A percentile compares a stretch with the other conserved stretches of the same genome.
Evolutionary conservation across 2,329 filamentous ascomycete species (phyloP).

Genomic region (Colletotrichum musae): DNA sequence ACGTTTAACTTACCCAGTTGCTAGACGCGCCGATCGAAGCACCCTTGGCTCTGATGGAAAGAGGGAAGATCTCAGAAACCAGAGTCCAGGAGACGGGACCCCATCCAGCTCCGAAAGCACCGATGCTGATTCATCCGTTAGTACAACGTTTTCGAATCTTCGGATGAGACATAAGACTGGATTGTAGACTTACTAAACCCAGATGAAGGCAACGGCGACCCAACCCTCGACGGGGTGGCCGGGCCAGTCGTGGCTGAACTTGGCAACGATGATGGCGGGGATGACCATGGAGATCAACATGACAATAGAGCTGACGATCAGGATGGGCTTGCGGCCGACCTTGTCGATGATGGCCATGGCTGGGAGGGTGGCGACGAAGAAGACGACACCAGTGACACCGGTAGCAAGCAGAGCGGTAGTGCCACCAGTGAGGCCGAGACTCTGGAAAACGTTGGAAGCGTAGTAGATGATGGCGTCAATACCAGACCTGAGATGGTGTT

Average conservation of each 20-base stretch:
- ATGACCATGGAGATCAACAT: conserved; percentile 56
- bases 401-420: conserved; percentile 73
- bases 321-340: conserved; percentile 57
- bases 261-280: conserved; percentile 57
- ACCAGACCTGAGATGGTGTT: conserved; percentile 41
- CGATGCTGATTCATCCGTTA: not conserved
- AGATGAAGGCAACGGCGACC: conserved; percentile 53
- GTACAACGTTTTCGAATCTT: no score
- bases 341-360: conserved; percentile 55
- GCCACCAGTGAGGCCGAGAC: conserved; percentile 72
- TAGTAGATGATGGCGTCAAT: conserved; percentile 62
- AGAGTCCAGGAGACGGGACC: conserved; percentile 53
- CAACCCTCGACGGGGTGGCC: conserved; percentile 54
- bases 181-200: conserved; percentile 45
- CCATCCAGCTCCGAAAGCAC: conserved; percentile 49
- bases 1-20: conserved; percentile 56
- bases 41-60: conserved; percentile 55
- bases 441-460: conserved; percentile 71
- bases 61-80: conserved; percentile 56
- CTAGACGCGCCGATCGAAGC: conserved; percentile 58
- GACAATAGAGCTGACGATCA: conserved; percentile 54
- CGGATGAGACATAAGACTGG: no score
- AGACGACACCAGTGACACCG: conserved; percentile 73
- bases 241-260: conserved; percentile 54
- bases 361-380: conserved; percentile 53